A percentile compares a stretch with the other conserved stretches of the same genome.
Evolutionary conservation across 208 protist genomes (phyloP).

Genomic region (Naegleria gruberi): DNA sequence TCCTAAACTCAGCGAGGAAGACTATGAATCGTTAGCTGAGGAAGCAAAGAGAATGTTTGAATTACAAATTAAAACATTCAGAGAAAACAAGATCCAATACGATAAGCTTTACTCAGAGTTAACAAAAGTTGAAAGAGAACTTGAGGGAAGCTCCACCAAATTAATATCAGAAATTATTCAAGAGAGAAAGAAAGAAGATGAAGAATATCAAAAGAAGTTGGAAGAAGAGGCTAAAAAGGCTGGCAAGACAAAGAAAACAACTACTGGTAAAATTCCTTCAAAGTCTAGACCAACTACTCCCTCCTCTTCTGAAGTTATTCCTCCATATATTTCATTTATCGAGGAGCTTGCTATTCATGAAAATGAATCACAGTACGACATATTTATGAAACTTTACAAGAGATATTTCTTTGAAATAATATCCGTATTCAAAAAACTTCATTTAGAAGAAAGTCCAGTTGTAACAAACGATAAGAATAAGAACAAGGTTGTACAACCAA

Average conservation of each 20-base stretch:
- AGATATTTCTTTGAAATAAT: background rate
- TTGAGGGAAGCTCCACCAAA: background rate
- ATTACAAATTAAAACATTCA: slow-evolving; percentile 57
- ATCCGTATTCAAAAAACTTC: background rate
- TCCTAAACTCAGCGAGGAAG: slow-evolving; percentile 53
- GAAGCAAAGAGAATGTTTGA: slow-evolving; percentile 60
- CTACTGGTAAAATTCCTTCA: background rate
- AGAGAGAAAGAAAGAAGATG: background rate
- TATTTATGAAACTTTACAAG: background rate
- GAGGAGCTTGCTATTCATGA: background rate
- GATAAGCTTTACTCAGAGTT: slow-evolving; percentile 33
- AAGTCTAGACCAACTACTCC: too few species aligned
- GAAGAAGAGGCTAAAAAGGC: background rate
- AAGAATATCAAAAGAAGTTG: background rate
- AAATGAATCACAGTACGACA: background rate
- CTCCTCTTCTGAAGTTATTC: background rate
- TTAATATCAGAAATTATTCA: background rate
- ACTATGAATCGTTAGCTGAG: slow-evolving; percentile 52
- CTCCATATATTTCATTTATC: background rate
- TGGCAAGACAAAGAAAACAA: background rate
- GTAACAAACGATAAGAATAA: too few species aligned
- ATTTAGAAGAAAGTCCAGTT: too few species aligned
- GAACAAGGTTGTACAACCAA: too few species aligned
- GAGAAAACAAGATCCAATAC: slow-evolving; percentile 59
- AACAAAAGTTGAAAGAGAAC: slow-evolving; percentile 21